Base-by-base conservation (phyloP, 2,329 filamentous ascomycete genomes). In the Aspergillus phoenicis region DNA sequence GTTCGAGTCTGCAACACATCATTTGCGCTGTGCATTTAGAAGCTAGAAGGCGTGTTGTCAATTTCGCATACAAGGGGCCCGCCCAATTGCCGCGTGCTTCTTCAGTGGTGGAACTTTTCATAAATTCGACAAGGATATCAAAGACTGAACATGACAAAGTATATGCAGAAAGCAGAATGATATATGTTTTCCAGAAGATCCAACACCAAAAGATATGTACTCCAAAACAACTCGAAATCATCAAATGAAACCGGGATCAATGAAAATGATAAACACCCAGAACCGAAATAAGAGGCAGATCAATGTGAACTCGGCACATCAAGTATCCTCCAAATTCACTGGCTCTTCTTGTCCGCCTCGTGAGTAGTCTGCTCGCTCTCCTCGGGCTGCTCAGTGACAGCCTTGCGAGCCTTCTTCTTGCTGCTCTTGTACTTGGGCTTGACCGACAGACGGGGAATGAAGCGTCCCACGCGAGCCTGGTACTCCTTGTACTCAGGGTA, bases 401-500 rank as follows among this genome's bases (percentile, higher is more conserved):
- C 24, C 38, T 55, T 53, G 36, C 52, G 60, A 26, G 57, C 45
- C 60, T 68, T 63, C 60, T 66, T 61, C 61, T 71, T 66, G 55
- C 43, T 57, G 33, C 54, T 55, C 61, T 69, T 72, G 59, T 71
- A 71, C 63, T 65, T 73, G 24, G 75, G 70, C 62, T 76, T 67
- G 20, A 71, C 70, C 36, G 75, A 75, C 28, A 74, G 67, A 53
- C 76, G 71, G 36, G 95, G 95, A 55, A 97, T 77, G 73, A 97
- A 97, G 75, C 87, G 92, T 63, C 90, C 90, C 4, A 98, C 91
- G 59, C 89, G 84, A 66, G 85, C 83, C 80, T 96, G 91, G 73
- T 99, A 99, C 30, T 90, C 82, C 66, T 83, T 82, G 77, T 99
- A 99, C 69, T 97, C 92, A 0, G 90, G 83, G 73, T 99, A 99